Evolutionary conservation across 2,329 filamentous ascomycete species (phyloP), one percentile per base, ranked within the genome.

Genomic region (Pseudogymnoascus sp.): DNA sequence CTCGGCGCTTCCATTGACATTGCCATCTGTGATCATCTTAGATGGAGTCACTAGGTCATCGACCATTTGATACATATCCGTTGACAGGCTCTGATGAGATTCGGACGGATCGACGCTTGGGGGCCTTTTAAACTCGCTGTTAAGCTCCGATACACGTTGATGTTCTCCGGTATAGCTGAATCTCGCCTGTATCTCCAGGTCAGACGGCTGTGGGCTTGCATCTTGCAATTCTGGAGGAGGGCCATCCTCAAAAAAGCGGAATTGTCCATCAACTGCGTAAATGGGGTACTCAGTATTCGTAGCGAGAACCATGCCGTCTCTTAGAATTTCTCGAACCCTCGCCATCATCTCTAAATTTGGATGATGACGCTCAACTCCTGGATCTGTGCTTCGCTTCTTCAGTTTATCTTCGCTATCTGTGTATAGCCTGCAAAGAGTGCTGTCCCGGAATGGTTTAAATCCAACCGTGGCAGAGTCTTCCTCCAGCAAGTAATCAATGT

Each of bases 401-500:
- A 78, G 66, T 12, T 73, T 71, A 18, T 72, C 74, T 21, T 69
- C 71, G 5, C n/a, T 39, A n/a, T 75, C 73, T 11, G 73, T 72
- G 64, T 77, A 75, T 59, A 81, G 76, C 77, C 86, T 86, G 62
- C 82, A 77, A 40, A 78, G 75, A 2, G 79, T 75, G 36, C 78
- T 77, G 47, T 81, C 69, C 26, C 71, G 75, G 21, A 90, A 74
- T 0, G 87, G 86, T 67, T 80, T 78, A 71, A 90, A 90, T 0
- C 83, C 86, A 66, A 89, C 77, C 2, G 83, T 87, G 62, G 86
- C 83, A 64, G 83, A 82, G 71, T 90, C 87, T 71, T 90, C 87
- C 66, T 87, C 83, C 3, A 90, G 77, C 69, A 90, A 77, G 71
- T 90, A 89, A 11, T 79, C 76, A 29, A 87, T 75, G 40, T 79